phyloP scores from a whole-genome alignment of 2,329 filamentous ascomycete genomes.

The Purpureocillium lavendulum region DNA sequence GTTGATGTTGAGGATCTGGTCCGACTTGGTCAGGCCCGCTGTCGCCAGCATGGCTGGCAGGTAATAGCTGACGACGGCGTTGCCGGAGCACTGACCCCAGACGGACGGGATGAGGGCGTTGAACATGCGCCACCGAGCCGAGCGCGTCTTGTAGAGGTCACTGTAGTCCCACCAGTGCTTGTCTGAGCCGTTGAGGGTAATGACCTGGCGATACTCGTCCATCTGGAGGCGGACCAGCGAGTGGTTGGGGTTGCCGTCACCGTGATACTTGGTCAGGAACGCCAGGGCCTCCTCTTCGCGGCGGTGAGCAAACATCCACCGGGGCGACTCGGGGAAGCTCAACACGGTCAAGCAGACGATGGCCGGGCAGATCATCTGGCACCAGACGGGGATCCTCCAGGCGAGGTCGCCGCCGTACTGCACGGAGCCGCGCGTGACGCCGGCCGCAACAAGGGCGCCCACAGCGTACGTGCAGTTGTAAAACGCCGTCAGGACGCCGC shows the following conservation, averaged over 20 bases:
- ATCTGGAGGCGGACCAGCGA: conserved; percentile 30
- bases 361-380: conserved; percentile 31
- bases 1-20: conserved; percentile 26
- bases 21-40: conserved; percentile 25
- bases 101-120: conserved; percentile 25
- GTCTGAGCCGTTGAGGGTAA: conserved; percentile 25
- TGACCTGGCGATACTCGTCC: conserved; percentile 21
- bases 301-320: conserved; percentile 30
- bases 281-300: conserved; percentile 24
- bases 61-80: conserved; percentile 26
- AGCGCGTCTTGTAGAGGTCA: conserved; percentile 25
- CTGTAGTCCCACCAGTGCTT: conserved; percentile 33
- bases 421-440: conserved; percentile 33
- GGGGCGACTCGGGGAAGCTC: conserved; percentile 26
- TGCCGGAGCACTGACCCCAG: conserved; percentile 29
- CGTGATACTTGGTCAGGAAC: conserved; percentile 27
- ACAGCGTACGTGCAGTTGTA: conserved; percentile 37
- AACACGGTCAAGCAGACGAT: conserved; percentile 20
- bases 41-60: conserved; percentile 29
- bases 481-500: conserved; percentile 46
- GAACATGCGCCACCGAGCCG: conserved; percentile 24
- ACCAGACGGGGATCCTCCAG: conserved; percentile 30
- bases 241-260: conserved; percentile 28
- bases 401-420: conserved; percentile 20
- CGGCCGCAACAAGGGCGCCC: conserved; percentile 38